Percentiles rank a stretch among this genome's conserved stretches.
Evolutionary conservation across 2,329 filamentous ascomycete genomes (phyloP).

Genomic region (Aspergillus amoenus): DNA sequence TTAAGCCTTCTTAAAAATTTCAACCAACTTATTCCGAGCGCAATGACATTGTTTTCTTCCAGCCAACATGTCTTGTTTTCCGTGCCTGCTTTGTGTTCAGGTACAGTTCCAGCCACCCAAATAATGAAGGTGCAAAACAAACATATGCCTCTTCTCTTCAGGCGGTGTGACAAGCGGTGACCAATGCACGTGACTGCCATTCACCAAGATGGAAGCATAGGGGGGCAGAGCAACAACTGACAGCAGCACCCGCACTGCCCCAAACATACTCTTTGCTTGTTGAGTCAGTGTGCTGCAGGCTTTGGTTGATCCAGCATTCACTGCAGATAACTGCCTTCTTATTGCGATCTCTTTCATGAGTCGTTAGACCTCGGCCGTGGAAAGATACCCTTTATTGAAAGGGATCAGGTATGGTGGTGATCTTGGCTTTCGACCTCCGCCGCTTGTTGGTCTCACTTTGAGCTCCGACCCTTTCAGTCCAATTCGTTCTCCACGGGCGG

Average conservation of each 20-base stretch:
- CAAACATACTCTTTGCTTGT: slow-evolving; percentile 21
- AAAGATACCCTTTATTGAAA: slow-evolving; percentile 11
- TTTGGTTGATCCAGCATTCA: slow-evolving; percentile 1
- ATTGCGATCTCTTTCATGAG: neutral
- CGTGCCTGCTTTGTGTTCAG: neutral
- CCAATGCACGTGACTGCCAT: slow-evolving; percentile 19
- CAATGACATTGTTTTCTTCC: neutral
- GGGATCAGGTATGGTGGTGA: slow-evolving; percentile 30
- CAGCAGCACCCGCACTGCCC: slow-evolving; percentile 28
- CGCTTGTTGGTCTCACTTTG: slow-evolving; percentile 36
- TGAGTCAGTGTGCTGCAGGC: slow-evolving; percentile 3
- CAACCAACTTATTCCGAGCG: neutral
- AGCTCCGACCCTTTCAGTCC: slow-evolving; percentile 25
- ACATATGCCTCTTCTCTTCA: slow-evolving; percentile 5
- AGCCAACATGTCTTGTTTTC: too few species aligned
- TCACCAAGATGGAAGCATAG: slow-evolving; percentile 25
- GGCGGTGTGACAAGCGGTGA: slow-evolving; percentile 22
- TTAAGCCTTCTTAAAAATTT: neutral
- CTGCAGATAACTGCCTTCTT: neutral
- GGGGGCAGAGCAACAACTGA: slow-evolving; percentile 31
- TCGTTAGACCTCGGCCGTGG: neutral
- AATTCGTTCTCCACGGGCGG: slow-evolving; percentile 18
- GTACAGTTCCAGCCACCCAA: neutral
- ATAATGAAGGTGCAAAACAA: slow-evolving; percentile 5
- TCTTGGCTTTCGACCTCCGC: slow-evolving; percentile 34